phyloP scores from a whole-genome alignment of 805 yeast species.

The Saccharomycopsis amapae region DNA sequence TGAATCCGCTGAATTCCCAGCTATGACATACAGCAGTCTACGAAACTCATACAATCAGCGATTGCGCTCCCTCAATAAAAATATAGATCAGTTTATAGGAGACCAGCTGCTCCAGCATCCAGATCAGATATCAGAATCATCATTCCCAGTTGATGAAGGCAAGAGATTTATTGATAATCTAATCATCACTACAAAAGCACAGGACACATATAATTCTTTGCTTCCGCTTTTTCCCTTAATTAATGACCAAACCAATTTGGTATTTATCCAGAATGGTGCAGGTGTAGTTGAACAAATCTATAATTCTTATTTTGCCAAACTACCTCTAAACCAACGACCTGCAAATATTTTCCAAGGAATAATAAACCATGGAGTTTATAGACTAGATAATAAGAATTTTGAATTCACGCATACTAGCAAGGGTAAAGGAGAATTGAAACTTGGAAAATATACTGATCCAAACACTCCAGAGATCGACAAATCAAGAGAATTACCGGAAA shows the following conservation, averaged over 20 bases:
- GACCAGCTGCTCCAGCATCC: neutral
- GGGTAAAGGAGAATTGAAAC: slow-evolving; percentile 45
- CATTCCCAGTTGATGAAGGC: neutral
- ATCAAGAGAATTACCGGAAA: slow-evolving; percentile 20
- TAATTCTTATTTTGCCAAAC: slow-evolving; percentile 32
- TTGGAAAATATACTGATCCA: slow-evolving; percentile 27
- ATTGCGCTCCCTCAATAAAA: neutral
- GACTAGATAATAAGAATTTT: slow-evolving; percentile 33
- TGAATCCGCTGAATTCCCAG: slow-evolving; percentile 11
- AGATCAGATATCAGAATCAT: neutral
- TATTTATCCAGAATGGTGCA: slow-evolving; percentile 84
- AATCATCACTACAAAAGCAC: slow-evolving; percentile 74
- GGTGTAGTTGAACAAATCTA: slow-evolving; percentile 62
- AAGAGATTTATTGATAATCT: slow-evolving; percentile 42
- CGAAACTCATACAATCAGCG: too few species aligned
- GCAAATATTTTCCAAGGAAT: slow-evolving; percentile 73
- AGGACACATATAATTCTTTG: slow-evolving; percentile 62
- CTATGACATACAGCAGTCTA: slow-evolving; percentile 1
- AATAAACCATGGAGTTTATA: slow-evolving; percentile 77
- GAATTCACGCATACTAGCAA: slow-evolving; percentile 60
- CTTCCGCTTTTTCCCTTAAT: slow-evolving; percentile 46
- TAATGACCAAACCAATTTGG: slow-evolving; percentile 45
- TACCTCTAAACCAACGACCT: slow-evolving; percentile 40
- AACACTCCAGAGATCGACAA: slow-evolving; percentile 5
- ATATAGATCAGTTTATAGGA: neutral